Conservation (phyloP, 768 basidiomycete species). For the Boletus rubropictus region DNA sequence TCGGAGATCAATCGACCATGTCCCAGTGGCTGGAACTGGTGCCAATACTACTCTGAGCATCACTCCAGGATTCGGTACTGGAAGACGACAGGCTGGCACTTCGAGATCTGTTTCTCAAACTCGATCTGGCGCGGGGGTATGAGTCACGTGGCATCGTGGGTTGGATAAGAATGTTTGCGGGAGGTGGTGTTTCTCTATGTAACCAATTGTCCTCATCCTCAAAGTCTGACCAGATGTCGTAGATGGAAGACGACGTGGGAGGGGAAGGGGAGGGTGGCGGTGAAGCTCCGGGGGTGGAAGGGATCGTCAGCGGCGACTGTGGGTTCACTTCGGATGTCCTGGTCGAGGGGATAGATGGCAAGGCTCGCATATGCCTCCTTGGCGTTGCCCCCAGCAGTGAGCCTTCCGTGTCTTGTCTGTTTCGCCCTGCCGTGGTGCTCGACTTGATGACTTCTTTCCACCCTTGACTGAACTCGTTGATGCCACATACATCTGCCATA, state of each 20-base stretch:
- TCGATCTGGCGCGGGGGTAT: neutral
- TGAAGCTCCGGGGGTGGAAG: conserved; percentile 8
- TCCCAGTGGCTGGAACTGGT: conserved; percentile 20
- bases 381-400: conserved; percentile 3
- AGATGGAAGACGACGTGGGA: conserved; percentile 8
- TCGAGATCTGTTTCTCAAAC: conserved; percentile 1
- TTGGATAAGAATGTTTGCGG: neutral
- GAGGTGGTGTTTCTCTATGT: neutral
- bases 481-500: conserved; percentile 4
- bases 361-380: conserved; percentile 6
- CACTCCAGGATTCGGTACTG: conserved; percentile 24
- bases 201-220: conserved; percentile 14
- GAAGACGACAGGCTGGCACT: conserved; percentile 14
- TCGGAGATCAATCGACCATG: conserved; percentile 14
- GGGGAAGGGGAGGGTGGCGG: conserved; percentile 19
- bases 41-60: conserved; percentile 20
- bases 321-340: conserved; percentile 12
- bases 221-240: conserved; percentile 4
- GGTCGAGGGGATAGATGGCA: conserved; percentile 29
- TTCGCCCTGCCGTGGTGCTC: conserved; percentile 3
- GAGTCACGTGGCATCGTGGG: neutral
- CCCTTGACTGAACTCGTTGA: neutral
- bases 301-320: conserved; percentile 27
- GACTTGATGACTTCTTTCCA: conserved; percentile 18
- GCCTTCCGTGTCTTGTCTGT: neutral